Base-by-base conservation (phyloP, 2,329 filamentous ascomycete species). In the Zasmidium cellare region DNA sequence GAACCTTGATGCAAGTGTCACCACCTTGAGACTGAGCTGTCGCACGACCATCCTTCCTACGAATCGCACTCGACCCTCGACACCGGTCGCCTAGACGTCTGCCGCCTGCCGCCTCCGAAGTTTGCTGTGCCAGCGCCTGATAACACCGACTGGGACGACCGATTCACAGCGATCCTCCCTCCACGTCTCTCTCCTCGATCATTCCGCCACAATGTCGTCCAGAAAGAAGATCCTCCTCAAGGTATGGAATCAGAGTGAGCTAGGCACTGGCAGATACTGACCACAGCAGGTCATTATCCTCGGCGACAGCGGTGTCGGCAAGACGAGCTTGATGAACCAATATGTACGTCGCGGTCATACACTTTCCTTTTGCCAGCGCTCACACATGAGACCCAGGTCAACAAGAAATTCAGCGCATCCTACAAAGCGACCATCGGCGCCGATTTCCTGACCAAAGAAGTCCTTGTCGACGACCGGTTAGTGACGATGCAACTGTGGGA, bases 271-370 rank as follows among this genome's bases (percentile, higher is more conserved):
- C 64, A 67, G 46, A 64, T 54, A 53, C 61, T 63, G 45, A 67
- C 58, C 31, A 51, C 48, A 11, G 58, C 71, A 97, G 93, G 92
- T 99, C 73, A 99, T 99, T 73, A 97, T 99, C 79, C 88, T 99
- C 69, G 94, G 94, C 70, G 94, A 99, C 78, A 97, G 93, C 78
- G 94, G 94, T 80, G 94, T 99, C 63, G 94, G 94, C 76, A 99
- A 99, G 85, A 99, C 94, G 61, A 97, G 92, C 79, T 87, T 99
- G 85, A 99, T 99, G 94, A 99, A 99, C 81, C 94, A 99, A 97
- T 99, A 97, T 90, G 94, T 97, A 87, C 76, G 90, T 70, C 57
- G 49, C 5, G 53, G 28, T 59, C 52, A 53, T 18, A 16, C 9
- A 28, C 20, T 46, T 3, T 20, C 12, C 53, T 45, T 23, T 28